These are phyloP conservation scores for Castanea crenata DNA, from an alignment of 306 rosid genomes.

Conservation along the genomic window DNA sequence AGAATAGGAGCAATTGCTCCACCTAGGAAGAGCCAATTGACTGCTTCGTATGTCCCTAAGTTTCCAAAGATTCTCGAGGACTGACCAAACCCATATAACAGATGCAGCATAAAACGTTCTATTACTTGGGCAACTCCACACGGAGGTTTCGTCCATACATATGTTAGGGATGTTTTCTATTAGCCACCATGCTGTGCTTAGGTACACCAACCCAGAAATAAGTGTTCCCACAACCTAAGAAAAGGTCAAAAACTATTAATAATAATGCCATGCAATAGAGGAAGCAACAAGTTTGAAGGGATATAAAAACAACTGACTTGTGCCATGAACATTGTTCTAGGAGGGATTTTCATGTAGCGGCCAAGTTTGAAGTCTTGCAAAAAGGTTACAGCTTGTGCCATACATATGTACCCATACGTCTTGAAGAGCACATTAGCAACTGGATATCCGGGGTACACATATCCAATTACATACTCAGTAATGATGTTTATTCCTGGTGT, in stretches of 20 bases:
- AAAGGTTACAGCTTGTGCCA: not conserved
- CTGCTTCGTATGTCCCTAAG: constrained; percentile 47
- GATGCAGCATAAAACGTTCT: constrained; percentile 76
- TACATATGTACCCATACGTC: not conserved
- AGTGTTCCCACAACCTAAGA: constrained; percentile 72
- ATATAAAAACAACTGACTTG: not conserved
- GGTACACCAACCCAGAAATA: constrained; percentile 55
- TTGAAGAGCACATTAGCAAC: not conserved
- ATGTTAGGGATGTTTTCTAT: constrained; percentile 79
- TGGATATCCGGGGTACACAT: not conserved
- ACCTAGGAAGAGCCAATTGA: constrained; percentile 77
- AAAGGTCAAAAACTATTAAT: not conserved
- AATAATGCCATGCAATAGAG: not conserved
- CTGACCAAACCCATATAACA: constrained; percentile 84
- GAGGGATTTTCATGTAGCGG: not conserved
- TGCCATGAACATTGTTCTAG: not conserved
- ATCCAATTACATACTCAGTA: not conserved
- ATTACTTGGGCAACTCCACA: constrained; percentile 85
- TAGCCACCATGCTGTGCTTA: constrained; percentile 90
- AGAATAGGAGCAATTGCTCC: constrained; percentile 75
- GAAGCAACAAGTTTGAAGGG: not conserved
- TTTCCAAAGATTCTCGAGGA: constrained; percentile 75
- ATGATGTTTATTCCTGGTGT: not conserved
- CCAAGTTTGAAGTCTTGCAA: not conserved
- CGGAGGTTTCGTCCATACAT: constrained; percentile 61